These are phyloP conservation scores for Colletotrichum sp. DNA, from an alignment of 2,329 filamentous ascomycete species.

Conservation along the genomic window DNA sequence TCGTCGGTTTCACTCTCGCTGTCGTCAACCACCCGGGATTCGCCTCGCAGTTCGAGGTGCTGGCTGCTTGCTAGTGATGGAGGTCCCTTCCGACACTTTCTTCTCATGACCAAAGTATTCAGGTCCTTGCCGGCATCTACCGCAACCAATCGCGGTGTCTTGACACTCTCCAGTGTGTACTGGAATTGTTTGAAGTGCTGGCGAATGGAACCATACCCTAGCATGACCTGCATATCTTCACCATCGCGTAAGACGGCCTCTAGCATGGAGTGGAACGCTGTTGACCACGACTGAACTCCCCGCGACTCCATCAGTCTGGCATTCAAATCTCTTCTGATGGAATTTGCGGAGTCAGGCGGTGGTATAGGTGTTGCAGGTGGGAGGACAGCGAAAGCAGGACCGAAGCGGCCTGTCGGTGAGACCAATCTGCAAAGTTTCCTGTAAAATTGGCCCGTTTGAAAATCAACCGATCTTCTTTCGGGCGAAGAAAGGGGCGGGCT, in stretches of 20 bases:
- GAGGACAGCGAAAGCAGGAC: slow-evolving; percentile 45
- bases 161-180: slow-evolving; percentile 56
- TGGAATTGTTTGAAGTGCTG: slow-evolving; percentile 53
- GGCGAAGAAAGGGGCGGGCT: slow-evolving; percentile 31
- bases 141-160: slow-evolving; percentile 55
- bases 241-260: slow-evolving; percentile 62
- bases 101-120: slow-evolving; percentile 49
- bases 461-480: slow-evolving; percentile 44
- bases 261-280: slow-evolving; percentile 60
- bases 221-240: slow-evolving; percentile 61
- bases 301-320: slow-evolving; percentile 10
- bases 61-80: background rate
- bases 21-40: background rate
- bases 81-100: background rate
- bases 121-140: slow-evolving; percentile 54
- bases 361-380: background rate
- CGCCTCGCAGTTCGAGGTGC: background rate
- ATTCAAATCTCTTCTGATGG: slow-evolving; percentile 6
- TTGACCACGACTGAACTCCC: slow-evolving; percentile 50
- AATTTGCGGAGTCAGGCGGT: background rate
- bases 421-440: slow-evolving; percentile 46
- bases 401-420: slow-evolving; percentile 54
- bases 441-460: slow-evolving; percentile 51
- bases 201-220: slow-evolving; percentile 62
- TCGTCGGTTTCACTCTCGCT: background rate